Base-by-base conservation (phyloP, 1,139 yeast genomes). In the Candida tropicalis region DNA sequence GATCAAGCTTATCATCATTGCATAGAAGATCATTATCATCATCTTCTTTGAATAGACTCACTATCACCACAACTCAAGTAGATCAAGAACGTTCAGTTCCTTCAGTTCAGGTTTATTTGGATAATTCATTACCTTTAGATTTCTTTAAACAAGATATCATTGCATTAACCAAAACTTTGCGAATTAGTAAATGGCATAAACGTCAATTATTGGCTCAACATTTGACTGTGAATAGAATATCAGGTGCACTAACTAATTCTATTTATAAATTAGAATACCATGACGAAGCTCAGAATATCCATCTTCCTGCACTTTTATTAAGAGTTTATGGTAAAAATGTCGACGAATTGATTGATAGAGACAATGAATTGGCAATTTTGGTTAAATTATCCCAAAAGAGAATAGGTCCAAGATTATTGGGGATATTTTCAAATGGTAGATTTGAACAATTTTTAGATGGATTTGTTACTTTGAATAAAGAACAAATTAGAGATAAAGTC, bases 181-280 rank as follows among this genome's bases (percentile, higher is more conserved):
- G 73, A 45, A 79, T 93, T 41, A 79, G 89, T 38, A 84, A 86
- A 62, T 93, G 99, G 99, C 81, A 80, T 53, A 70, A 70, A 48
- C 63, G 70, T 40, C 66, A 60, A 34, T 54, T 76, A 57, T 42
- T 59, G 18, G 71, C 71, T 18, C 63, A 84, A 17, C 75, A 74
- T 45, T 57, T 91, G 42, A 66, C 64, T 15, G 66, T 73, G 15
- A 58, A 54, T 37, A 75, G 97, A 52, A 87, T 93, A 41, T 81
- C 88, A 23, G 98, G 99, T 10, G 99, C 99, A 0, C 74, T 93
- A 60, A 93, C 99, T 22, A 93, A 93, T 60, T 86, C 95, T 23
- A 87, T 93, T 43, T 90, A 87, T 63, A 81, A 82, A 54, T 76
- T 90, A 5, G 73, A 75, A 43, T 77, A 70, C 48, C 55, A 52